phyloP scores from a whole-genome alignment of 129 eudicot species.

The Artemisia annua region DNA sequence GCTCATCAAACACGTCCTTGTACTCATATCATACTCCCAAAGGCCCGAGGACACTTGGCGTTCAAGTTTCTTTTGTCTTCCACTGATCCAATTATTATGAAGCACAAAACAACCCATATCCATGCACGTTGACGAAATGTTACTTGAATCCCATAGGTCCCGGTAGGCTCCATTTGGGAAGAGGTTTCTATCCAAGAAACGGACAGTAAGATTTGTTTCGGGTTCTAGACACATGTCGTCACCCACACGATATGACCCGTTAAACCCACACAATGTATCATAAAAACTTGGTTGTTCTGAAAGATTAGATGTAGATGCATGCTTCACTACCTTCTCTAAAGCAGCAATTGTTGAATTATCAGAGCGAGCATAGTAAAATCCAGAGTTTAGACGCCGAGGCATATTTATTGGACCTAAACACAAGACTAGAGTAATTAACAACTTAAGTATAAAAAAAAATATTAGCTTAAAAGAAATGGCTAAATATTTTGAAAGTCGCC shows the following conservation, averaged over 20 bases:
- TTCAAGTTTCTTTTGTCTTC: constrained; percentile 75
- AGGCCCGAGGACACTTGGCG: constrained; percentile 81
- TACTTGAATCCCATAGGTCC: constrained; percentile 57
- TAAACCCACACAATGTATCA: constrained; percentile 80
- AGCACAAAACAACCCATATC: constrained; percentile 59
- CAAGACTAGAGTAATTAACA: constrained; percentile 10
- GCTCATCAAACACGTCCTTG: constrained; percentile 58
- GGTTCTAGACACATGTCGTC: constrained; percentile 75
- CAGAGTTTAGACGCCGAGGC: constrained; percentile 89
- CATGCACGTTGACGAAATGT: constrained; percentile 52
- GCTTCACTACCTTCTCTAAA: constrained; percentile 77
- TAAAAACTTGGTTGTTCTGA: constrained; percentile 99
- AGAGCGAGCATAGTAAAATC: constrained; percentile 85
- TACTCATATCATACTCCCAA: constrained; percentile 85
- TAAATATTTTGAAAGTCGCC: not conserved
- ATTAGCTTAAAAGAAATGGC: not conserved
- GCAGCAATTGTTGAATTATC: constrained; percentile 74
- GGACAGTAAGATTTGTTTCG: constrained; percentile 59
- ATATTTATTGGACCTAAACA: constrained; percentile 83
- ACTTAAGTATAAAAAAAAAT: not conserved
- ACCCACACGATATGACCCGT: constrained; percentile 69
- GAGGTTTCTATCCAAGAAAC: constrained; percentile 78
- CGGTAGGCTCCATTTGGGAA: constrained; percentile 93
- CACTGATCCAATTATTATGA: constrained; percentile 91
- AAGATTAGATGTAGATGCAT: constrained; percentile 76